A percentile compares a stretch with the other conserved stretches of the same genome.
phyloP scores from a whole-genome alignment of 2,329 filamentous ascomycete species.

The Didymella pomorum region DNA sequence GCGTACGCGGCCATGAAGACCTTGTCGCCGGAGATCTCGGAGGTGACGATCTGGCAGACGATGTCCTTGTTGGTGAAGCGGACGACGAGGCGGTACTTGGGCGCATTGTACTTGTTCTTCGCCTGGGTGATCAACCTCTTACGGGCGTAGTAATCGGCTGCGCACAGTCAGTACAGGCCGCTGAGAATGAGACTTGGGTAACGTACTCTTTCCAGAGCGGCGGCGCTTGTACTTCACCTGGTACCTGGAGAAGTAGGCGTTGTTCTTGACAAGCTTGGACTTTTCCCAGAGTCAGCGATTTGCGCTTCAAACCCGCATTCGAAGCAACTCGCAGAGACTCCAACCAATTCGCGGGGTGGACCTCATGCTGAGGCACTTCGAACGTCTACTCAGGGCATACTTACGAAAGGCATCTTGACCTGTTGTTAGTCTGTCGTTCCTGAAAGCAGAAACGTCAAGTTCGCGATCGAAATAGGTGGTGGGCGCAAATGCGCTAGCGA shows the following conservation, averaged over 20 bases:
- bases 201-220: slow-evolving; percentile 97
- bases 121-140: slow-evolving; percentile 99
- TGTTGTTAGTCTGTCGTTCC: slow-evolving; percentile 39
- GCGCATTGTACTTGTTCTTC: slow-evolving; percentile 99
- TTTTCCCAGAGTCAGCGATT: slow-evolving; percentile 98
- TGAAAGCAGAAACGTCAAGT: slow-evolving; percentile 34
- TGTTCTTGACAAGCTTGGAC: slow-evolving; percentile 97
- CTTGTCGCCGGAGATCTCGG: slow-evolving; percentile 98
- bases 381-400: slow-evolving; percentile 41
- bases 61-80: slow-evolving; percentile 99
- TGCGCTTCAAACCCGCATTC: slow-evolving; percentile 86
- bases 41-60: slow-evolving; percentile 95
- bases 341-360: slow-evolving; percentile 43
- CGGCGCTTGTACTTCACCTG: slow-evolving; percentile 99
- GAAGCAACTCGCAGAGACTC: slow-evolving; percentile 88
- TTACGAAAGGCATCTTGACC: slow-evolving; percentile 59
- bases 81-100: slow-evolving; percentile 99
- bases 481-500: slow-evolving; percentile 25
- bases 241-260: slow-evolving; percentile 99
- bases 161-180: slow-evolving; percentile 61
- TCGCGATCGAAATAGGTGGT: slow-evolving; percentile 28
- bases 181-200: not conserved
- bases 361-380: slow-evolving; percentile 28
- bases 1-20: slow-evolving; percentile 73
- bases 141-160: slow-evolving; percentile 98